Evolutionary conservation across 495 filamentous ascomycete genomes (phyloP).

Genomic region (Recurvomyces mirabilis): DNA sequence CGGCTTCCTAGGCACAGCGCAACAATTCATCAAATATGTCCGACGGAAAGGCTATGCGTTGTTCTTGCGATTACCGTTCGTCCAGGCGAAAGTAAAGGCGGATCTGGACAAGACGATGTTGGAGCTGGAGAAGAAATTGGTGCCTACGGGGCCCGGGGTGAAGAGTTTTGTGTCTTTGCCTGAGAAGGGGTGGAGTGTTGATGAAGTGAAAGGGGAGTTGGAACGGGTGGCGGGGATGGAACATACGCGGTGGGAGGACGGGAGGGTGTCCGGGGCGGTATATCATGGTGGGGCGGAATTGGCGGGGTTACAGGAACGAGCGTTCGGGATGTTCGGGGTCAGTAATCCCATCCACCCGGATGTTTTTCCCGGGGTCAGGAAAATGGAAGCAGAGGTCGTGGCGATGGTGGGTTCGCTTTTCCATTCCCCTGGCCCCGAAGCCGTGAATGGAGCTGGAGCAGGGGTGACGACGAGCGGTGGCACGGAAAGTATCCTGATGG

Average conservation of each 20-base stretch:
- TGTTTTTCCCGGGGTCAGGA: constrained; percentile 93
- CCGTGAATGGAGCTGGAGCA: constrained; percentile 44
- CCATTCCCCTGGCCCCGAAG: constrained; percentile 82
- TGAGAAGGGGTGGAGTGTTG: constrained; percentile 72
- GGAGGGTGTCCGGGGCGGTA: constrained; percentile 84
- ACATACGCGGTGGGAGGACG: constrained; percentile 94
- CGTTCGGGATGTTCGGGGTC: constrained; percentile 85
- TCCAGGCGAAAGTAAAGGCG: constrained; percentile 68
- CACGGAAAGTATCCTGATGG: constrained; percentile 94
- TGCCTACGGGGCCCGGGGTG: constrained; percentile 58
- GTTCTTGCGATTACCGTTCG: constrained; percentile 75
- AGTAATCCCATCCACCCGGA: constrained; percentile 99
- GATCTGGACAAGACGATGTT: constrained; percentile 63
- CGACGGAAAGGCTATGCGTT: constrained; percentile 67
- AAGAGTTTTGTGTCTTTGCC: constrained; percentile 68
- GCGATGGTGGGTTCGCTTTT: constrained; percentile 89
- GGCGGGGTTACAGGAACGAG: constrained; percentile 75
- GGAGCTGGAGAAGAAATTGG: constrained; percentile 72
- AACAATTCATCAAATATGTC: constrained; percentile 55
- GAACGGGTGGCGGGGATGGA: constrained; percentile 71
- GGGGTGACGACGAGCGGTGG: constrained; percentile 89
- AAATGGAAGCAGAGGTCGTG: constrained; percentile 98
- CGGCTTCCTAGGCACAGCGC: constrained; percentile 68
- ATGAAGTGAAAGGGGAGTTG: constrained; percentile 70
- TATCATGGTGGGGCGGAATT: constrained; percentile 89